Base-by-base conservation (phyloP, 768 basidiomycete genomes). In the Lentinus brumalis region DNA sequence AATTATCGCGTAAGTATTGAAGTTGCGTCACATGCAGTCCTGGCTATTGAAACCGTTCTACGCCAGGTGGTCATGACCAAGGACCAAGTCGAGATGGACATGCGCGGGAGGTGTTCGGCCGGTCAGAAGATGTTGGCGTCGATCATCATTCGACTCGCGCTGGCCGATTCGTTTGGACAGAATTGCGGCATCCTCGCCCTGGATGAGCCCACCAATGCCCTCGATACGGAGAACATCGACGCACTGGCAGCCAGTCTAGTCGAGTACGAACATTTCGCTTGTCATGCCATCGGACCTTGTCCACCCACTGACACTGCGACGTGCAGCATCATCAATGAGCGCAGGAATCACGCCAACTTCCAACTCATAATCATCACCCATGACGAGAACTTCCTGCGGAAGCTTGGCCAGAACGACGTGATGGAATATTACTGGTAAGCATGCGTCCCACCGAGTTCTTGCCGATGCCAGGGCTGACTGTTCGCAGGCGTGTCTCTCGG, bases 121-220 rank as follows among this genome's bases (percentile, higher is more conserved):
- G 97, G 97, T 0, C 97, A 99, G 76, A 99, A 99, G 77, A 98
- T 98, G 84, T 78, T 99, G 60, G 97, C 96, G 10, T 96, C 93
- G 21, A 98, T 98, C 74, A 94, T 98, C 75, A 98, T 99, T 69
- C 88, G 97, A 6, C 86, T 99, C 39, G 97, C 97, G 4, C 81
- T 99, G 30, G 96, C 96, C 5, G 97, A 99, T 71, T 96, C 94
- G 2, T 98, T 99, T 69, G 94, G 94, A 3, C 92, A 95, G 72
- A 97, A 96, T 67, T 98, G 97, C 74, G 97, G 97, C 18, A 97
- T 99, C 64, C 83, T 99, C 29, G 97, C 97, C 0, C 78, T 99
- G 61, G 97, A 99, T 69, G 97, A 99, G 77, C 97, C 97, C 12
- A 98, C 97, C 21, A 98, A 98, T 63, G 97, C 97, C 31, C 79